Evolutionary conservation across 805 yeast genomes (phyloP).

Genomic region (Saccharomyces eubayanus): DNA sequence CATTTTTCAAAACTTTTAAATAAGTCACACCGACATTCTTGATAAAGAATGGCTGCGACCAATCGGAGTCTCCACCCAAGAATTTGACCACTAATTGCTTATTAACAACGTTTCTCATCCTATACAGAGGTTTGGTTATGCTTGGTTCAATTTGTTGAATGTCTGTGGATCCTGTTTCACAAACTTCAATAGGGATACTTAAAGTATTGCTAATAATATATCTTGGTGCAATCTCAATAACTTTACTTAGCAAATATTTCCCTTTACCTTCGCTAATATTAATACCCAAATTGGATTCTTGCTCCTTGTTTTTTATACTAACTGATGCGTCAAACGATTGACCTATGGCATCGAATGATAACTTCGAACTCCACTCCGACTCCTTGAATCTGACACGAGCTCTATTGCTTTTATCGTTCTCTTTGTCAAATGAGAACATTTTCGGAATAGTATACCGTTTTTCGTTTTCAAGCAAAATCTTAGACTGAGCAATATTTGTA

Average conservation of each 20-base stretch:
- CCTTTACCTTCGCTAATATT: constrained; percentile 78
- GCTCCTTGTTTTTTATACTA: constrained; percentile 41
- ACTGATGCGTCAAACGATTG: constrained; percentile 54
- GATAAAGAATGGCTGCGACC: constrained; percentile 86
- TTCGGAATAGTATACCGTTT: constrained; percentile 42
- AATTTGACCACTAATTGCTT: constrained; percentile 59
- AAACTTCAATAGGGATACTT: constrained; percentile 46
- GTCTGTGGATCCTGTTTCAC: constrained; percentile 60
- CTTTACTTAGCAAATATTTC: constrained; percentile 64
- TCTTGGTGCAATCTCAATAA: constrained; percentile 75
- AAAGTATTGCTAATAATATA: constrained; percentile 63
- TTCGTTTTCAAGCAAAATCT: constrained; percentile 26
- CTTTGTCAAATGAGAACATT: constrained; percentile 76
- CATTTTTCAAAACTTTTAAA: constrained; percentile 57
- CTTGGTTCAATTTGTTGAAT: constrained; percentile 39
- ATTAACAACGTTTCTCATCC: constrained; percentile 41
- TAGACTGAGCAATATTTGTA: constrained; percentile 44
- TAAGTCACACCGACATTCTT: constrained; percentile 77
- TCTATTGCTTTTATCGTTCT: constrained; percentile 51
- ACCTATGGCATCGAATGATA: constrained; percentile 87
- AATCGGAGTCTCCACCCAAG: constrained; percentile 46
- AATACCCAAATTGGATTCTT: constrained; percentile 70
- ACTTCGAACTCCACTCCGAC: constrained; percentile 61
- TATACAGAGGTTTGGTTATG: constrained; percentile 51
- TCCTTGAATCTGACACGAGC: constrained; percentile 60